Base-by-base conservation (phyloP, 345 rosid species). In the Theobroma cacao region DNA sequence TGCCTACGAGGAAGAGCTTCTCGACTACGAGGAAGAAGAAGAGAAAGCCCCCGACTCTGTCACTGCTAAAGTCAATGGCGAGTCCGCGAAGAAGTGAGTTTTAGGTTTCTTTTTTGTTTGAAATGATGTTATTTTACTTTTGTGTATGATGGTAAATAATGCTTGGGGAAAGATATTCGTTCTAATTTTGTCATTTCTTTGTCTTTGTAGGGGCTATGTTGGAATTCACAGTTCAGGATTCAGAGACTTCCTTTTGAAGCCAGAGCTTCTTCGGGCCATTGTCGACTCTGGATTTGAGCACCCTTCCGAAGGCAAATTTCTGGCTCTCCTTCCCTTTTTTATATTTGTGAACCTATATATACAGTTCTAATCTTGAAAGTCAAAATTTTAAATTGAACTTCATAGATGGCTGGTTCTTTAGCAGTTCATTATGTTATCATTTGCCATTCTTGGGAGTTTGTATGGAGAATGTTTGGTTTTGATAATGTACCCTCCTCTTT, bases 151-250 rank as follows among this genome's bases (percentile, higher is more conserved):
- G 45, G n/a, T 76, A 28, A 45, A 24, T 34, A 40, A 15, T 38
- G 36, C n/a, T 3, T 33, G 45, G 24, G 15, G 10, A 72, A 52
- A 2, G 11, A 2, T 4, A 36, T 38, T 68, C 38, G 14, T 65
- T 64, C 53, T 12, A 4, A 13, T 60, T 15, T 64, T 38, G 2
- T 7, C 17, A 18, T 13, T 30, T 43, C 34, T 61, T 60, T 48
- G 41, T 76, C 7, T 31, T 17, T 48, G 47, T 79, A 96, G 99
- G 90, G 97, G 99, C 4, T 96, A 94, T 79, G 98, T 96, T 47
- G 98, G 99, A 40, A 96, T 97, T 65, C 98, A 97, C 95, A 94
- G 98, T 84, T 97, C 99, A 5, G 98, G 99, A 82, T 97, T 97
- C 91, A 97, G 98, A 87, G 99, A 97, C 91, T 97, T 97, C 86